These are phyloP conservation scores for Sindora glabra DNA, from an alignment of 306 rosid genomes.

Conservation along the genomic window DNA sequence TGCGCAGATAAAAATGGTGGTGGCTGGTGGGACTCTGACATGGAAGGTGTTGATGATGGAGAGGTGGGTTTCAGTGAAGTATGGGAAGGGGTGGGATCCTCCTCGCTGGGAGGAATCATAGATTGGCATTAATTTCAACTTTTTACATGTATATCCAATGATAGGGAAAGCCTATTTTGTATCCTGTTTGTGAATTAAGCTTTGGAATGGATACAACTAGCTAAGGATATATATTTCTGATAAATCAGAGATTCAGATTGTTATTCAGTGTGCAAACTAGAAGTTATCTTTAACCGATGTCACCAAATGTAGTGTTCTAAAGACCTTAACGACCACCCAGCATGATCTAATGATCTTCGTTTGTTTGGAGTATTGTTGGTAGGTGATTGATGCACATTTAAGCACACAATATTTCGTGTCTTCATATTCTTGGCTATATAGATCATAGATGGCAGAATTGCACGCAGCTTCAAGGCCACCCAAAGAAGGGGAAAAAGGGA, in stretches of 20 bases:
- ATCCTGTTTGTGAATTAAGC: neutral
- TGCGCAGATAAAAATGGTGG: slow-evolving; percentile 71
- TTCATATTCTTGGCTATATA: no score
- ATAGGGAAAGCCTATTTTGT: neutral
- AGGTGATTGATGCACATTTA: no score
- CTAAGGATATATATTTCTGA: neutral
- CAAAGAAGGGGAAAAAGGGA: no score
- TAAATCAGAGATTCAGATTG: neutral
- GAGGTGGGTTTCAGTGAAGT: slow-evolving; percentile 69
- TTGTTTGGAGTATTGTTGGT: no score
- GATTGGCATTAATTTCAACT: slow-evolving; percentile 63
- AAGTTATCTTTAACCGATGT: no score
- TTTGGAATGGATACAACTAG: neutral
- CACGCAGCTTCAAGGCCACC: no score
- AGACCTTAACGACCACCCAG: no score
- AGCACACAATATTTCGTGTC: no score
- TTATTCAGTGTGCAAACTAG: no score
- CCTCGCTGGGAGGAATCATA: slow-evolving; percentile 69
- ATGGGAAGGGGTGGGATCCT: slow-evolving; percentile 97
- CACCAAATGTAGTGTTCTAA: no score
- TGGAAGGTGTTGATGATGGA: slow-evolving; percentile 86
- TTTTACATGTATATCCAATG: neutral
- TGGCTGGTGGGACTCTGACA: slow-evolving; percentile 87
- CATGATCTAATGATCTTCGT: no score
- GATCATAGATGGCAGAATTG: no score